Percentiles rank a stretch among this genome's conserved stretches.
phyloP scores from a whole-genome alignment of 1,284 basidiomycete species.

The Cerioporus squamosus region DNA sequence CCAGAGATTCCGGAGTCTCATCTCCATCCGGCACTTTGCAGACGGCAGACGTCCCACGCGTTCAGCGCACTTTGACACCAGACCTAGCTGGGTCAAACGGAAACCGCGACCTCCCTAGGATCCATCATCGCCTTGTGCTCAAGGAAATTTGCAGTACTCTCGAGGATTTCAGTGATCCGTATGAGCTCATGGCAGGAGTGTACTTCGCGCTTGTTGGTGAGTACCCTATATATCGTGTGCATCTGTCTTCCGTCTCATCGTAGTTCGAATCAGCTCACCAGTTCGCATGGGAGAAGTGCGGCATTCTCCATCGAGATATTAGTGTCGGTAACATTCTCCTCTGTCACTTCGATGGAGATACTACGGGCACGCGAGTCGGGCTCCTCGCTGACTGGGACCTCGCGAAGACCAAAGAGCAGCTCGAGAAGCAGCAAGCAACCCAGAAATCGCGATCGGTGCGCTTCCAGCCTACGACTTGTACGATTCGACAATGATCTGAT shows the following conservation, averaged over 20 bases:
- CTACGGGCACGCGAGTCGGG: too few relatives aligned
- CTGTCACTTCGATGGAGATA: background rate
- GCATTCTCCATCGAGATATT: slow-evolving; percentile 12
- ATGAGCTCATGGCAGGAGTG: background rate
- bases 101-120: background rate
- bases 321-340: slow-evolving; percentile 15
- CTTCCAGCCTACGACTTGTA: background rate
- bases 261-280: background rate
- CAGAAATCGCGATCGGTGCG: background rate
- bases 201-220: background rate
- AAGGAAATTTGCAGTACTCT: background rate
- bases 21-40: too few relatives aligned
- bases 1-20: too few relatives aligned
- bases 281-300: background rate
- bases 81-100: too few relatives aligned
- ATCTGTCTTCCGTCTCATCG: background rate
- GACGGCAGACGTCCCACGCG: background rate
- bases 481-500: too few relatives aligned
- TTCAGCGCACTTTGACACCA: background rate
- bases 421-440: background rate
- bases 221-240: background rate
- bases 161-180: background rate
- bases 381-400: slow-evolving; percentile 13
- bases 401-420: background rate
- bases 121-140: background rate